phyloP scores from a whole-genome alignment of 768 basidiomycete genomes.

The Pulveroboletus sp. region DNA sequence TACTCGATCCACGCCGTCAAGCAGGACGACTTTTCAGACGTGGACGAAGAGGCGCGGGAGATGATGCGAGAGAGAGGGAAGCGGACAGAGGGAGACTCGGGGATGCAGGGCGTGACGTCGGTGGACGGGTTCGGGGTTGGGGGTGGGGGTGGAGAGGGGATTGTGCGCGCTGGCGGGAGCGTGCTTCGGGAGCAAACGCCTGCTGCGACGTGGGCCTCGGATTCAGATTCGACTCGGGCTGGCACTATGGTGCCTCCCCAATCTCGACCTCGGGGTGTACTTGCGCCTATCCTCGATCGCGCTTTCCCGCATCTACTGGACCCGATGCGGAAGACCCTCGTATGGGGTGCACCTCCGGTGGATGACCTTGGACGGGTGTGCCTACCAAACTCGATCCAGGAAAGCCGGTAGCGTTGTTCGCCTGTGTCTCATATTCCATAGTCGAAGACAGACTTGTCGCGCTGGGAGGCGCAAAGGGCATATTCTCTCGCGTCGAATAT shows the following conservation, averaged over 20 bases:
- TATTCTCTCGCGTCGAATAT: not conserved
- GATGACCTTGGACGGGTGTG: conserved; percentile 52
- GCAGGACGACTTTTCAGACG: conserved; percentile 87
- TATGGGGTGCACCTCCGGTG: conserved; percentile 70
- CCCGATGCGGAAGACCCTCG: conserved; percentile 55
- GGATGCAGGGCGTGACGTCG: not conserved
- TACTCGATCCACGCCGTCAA: conserved; percentile 94
- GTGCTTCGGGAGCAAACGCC: not conserved
- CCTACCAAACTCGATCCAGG: conserved; percentile 1
- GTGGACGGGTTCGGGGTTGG: too few relatives aligned
- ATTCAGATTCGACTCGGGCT: not conserved
- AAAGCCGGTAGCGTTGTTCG: not conserved
- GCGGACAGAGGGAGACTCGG: not conserved
- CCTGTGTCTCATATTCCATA: too few relatives aligned
- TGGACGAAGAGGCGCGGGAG: conserved; percentile 70
- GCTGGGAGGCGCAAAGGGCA: not conserved
- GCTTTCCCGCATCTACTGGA: conserved; percentile 52
- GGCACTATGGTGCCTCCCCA: not conserved
- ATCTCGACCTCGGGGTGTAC: conserved; percentile 39
- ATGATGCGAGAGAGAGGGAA: conserved; percentile 37
- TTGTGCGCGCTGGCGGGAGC: too few relatives aligned
- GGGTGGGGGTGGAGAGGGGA: too few relatives aligned
- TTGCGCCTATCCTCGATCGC: conserved; percentile 39
- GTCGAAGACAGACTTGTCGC: not conserved
- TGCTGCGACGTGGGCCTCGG: not conserved